Conservation (phyloP, 148 eudicot species). For the Nepenthes gracilis region DNA sequence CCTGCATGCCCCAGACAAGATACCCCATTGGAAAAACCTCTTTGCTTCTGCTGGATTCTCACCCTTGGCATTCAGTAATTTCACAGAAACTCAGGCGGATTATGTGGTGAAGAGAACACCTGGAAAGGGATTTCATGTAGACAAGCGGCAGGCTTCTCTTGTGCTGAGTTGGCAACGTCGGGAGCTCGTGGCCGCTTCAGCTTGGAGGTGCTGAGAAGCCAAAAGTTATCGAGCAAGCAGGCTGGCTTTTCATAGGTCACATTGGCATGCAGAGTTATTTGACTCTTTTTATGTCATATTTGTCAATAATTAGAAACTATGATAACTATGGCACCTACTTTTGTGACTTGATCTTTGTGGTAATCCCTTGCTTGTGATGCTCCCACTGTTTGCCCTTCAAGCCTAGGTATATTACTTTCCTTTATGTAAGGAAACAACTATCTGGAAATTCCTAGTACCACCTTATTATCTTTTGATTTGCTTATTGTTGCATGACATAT, state of each 20-base stretch:
- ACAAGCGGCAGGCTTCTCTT: constrained; percentile 74
- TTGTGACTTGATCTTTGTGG: neutral
- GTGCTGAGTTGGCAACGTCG: constrained; percentile 80
- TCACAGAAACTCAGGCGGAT: constrained; percentile 83
- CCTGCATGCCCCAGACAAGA: constrained; percentile 48
- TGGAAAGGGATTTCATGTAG: constrained; percentile 68
- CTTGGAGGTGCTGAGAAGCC: constrained; percentile 72
- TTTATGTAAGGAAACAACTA: no score
- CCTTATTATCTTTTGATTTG: no score
- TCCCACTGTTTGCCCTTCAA: neutral
- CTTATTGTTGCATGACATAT: no score
- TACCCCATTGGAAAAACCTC: constrained; percentile 75
- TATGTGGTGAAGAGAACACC: constrained; percentile 79
- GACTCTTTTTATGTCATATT: constrained; percentile 21
- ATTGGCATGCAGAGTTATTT: constrained; percentile 33
- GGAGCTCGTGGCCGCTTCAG: constrained; percentile 81
- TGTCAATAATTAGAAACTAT: constrained; percentile 4
- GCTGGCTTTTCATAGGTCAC: neutral
- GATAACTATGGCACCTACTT: constrained; percentile 5
- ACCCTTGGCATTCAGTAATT: constrained; percentile 60
- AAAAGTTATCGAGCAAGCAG: constrained; percentile 14
- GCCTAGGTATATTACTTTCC: no score
- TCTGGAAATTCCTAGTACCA: no score
- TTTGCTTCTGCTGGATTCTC: constrained; percentile 59
- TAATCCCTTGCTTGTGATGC: neutral